A percentile compares a stretch with the other conserved stretches of the same genome.
Conservation (phyloP, 495 filamentous ascomycete species). For the Penicillium flavigenum region DNA sequence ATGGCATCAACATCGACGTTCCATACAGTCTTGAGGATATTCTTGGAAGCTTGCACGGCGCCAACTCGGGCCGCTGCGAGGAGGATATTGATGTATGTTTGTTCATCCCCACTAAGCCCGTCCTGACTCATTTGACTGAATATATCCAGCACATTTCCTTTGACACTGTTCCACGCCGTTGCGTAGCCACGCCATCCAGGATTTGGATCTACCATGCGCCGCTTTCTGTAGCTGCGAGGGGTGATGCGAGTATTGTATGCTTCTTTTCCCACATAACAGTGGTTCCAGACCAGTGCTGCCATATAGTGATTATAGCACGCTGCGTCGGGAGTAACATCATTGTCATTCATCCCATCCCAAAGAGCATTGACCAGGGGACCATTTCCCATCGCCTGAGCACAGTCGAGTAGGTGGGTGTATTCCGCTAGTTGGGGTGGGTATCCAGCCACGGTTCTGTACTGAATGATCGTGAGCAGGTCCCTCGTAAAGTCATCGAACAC, state of each 20-base stretch:
- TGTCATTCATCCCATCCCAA: slow-evolving; percentile 50
- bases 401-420: slow-evolving; percentile 57
- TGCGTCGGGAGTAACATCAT: slow-evolving; percentile 43
- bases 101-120: slow-evolving; percentile 50
- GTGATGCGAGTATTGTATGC: slow-evolving; percentile 44
- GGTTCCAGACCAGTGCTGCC: slow-evolving; percentile 47
- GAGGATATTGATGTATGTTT: slow-evolving; percentile 57
- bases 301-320: slow-evolving; percentile 61
- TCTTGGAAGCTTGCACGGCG: slow-evolving; percentile 44
- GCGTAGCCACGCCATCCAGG: slow-evolving; percentile 35
- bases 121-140: slow-evolving; percentile 52
- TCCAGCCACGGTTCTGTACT: slow-evolving; percentile 32
- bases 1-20: slow-evolving; percentile 54
- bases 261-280: slow-evolving; percentile 32
- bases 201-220: slow-evolving; percentile 22
- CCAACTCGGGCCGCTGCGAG: slow-evolving; percentile 57
- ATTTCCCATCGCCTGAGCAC: slow-evolving; percentile 52
- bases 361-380: slow-evolving; percentile 42
- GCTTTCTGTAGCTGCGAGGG: slow-evolving; percentile 33
- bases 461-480: slow-evolving; percentile 38
- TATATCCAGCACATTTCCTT: slow-evolving; percentile 33
- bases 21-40: slow-evolving; percentile 56
- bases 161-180: slow-evolving; percentile 35
- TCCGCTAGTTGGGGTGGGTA: slow-evolving; percentile 43
- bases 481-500: slow-evolving; percentile 42